Conservation (phyloP, 2,329 filamentous ascomycete species). For the Diaporthe sp. region DNA sequence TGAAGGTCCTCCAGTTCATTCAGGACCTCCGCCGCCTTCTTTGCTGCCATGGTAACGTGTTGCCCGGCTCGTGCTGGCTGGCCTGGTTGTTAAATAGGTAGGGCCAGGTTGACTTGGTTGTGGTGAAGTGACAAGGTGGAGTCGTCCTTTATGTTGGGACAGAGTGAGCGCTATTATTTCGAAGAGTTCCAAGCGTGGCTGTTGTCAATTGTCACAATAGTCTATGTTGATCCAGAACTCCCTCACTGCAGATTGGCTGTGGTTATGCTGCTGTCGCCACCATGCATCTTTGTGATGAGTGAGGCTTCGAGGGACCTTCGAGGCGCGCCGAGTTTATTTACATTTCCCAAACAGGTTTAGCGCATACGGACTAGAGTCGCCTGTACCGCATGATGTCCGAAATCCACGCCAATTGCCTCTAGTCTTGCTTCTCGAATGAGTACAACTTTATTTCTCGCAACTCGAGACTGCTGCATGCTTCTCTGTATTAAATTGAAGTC, state of each 20-base stretch:
- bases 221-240: not conserved
- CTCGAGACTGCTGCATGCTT: not conserved
- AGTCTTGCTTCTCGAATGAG: not conserved
- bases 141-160: not conserved
- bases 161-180: too few species aligned
- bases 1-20: conserved; percentile 67
- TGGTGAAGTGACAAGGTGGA: not conserved
- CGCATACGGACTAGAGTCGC: not conserved
- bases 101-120: not conserved
- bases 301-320: not conserved
- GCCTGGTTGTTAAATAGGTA: not conserved
- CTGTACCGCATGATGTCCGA: not conserved
- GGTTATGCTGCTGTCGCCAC: not conserved
- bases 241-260: not conserved
- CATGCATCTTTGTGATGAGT: not conserved
- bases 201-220: not conserved
- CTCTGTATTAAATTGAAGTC: not conserved
- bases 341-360: conserved; percentile 27
- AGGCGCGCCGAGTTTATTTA: conserved; percentile 34
- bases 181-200: not conserved
- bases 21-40: conserved; percentile 57
- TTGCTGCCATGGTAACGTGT: conserved; percentile 49
- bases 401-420: not conserved
- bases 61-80: not conserved
- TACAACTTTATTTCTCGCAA: not conserved